phyloP scores from a whole-genome alignment of 208 protist genomes.

The Leptomonas seymouri region DNA sequence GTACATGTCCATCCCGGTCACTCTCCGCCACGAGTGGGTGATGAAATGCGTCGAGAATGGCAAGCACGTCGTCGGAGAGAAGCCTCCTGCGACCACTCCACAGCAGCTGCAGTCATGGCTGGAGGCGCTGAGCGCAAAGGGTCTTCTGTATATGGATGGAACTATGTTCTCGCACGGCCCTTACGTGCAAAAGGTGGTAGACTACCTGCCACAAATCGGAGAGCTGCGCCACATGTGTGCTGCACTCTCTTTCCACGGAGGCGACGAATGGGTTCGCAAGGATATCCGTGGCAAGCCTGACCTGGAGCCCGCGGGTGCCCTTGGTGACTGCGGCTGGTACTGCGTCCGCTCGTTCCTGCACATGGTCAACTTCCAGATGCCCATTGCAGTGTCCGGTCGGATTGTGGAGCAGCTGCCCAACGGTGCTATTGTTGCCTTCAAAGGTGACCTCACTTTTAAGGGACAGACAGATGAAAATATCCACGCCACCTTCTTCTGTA shows the following conservation, averaged over 20 bases:
- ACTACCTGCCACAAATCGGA: slow-evolving; percentile 24
- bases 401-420: slow-evolving; percentile 43
- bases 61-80: slow-evolving; percentile 72
- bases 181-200: slow-evolving; percentile 33
- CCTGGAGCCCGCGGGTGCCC: slow-evolving; percentile 53
- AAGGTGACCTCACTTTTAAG: slow-evolving; percentile 51
- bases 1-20: slow-evolving; percentile 52
- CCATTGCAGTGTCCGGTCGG: slow-evolving; percentile 44
- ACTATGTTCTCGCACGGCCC: slow-evolving; percentile 62
- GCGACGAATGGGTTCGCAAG: slow-evolving; percentile 22
- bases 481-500: slow-evolving; percentile 57
- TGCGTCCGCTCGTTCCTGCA: slow-evolving; percentile 55
- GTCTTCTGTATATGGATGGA: slow-evolving; percentile 73
- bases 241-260: slow-evolving; percentile 34
- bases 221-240: slow-evolving; percentile 41
- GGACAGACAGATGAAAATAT: slow-evolving; percentile 25
- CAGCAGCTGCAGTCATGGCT: slow-evolving; percentile 58
- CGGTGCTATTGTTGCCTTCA: slow-evolving; percentile 58
- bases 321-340: slow-evolving; percentile 77
- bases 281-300: slow-evolving; percentile 50
- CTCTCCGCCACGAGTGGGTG: slow-evolving; percentile 45
- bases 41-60: slow-evolving; percentile 44
- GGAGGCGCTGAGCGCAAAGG: slow-evolving; percentile 37
- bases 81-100: slow-evolving; percentile 35
- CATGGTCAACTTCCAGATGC: slow-evolving; percentile 48